Evolutionary conservation across 1,139 yeast species (phyloP).

Genomic region (Magnusiomyces suaveolens): DNA sequence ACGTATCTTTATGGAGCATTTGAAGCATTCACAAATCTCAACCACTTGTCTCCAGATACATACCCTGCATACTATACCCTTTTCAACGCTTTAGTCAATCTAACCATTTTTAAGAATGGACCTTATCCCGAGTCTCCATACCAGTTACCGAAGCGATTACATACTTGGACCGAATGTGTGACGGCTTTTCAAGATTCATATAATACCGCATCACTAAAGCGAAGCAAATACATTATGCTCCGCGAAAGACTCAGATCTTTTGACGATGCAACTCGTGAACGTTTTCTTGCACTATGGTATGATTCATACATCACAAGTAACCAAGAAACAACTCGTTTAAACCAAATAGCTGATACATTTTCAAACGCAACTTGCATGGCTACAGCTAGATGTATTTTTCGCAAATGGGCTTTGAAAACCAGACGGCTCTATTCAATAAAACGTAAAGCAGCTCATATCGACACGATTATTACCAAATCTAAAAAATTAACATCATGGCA

Average conservation of each 20-base stretch:
- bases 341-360: constrained; percentile 5
- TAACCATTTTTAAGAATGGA: constrained; percentile 4
- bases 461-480: background rate
- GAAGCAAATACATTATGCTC: constrained; percentile 4
- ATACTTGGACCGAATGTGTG: constrained; percentile 11
- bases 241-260: constrained; percentile 11
- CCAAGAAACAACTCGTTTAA: constrained; percentile 5
- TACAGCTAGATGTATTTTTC: background rate
- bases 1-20: constrained; percentile 21
- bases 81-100: constrained; percentile 10
- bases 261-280: constrained; percentile 10
- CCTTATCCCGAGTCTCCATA: background rate
- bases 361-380: background rate
- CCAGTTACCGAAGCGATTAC: background rate
- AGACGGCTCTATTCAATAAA: background rate
- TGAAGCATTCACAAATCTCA: constrained; percentile 20
- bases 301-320: constrained; percentile 6
- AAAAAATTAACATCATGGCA: background rate
- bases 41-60: constrained; percentile 14
- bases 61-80: constrained; percentile 10
- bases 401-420: background rate
- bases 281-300: constrained; percentile 14
- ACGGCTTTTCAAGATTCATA: constrained; percentile 4
- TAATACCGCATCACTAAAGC: constrained; percentile 7
- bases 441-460: background rate